Percentiles rank a stretch among this genome's conserved stretches.
phyloP scores from a whole-genome alignment of 768 basidiomycete genomes.

The Psilocybe sp. region DNA sequence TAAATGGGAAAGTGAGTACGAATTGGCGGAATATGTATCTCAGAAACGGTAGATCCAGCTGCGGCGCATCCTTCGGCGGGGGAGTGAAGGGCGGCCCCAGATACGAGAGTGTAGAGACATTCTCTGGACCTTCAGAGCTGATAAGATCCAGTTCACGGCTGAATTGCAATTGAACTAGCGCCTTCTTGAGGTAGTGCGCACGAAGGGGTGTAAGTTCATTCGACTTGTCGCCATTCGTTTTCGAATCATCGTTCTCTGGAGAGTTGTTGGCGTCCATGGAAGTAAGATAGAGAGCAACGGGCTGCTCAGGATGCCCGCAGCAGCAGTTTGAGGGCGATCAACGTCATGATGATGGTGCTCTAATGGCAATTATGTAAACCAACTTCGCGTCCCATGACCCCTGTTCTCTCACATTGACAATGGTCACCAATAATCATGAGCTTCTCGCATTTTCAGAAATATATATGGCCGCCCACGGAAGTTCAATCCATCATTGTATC shows the following conservation, averaged over 20 bases:
- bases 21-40: conserved; percentile 91
- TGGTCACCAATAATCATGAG: conserved; percentile 7
- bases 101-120: conserved; percentile 70
- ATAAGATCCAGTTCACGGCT: conserved; percentile 74
- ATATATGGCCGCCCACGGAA: background rate
- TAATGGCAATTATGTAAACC: background rate
- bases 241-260: conserved; percentile 2
- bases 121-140: conserved; percentile 32
- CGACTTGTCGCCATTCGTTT: background rate
- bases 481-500: background rate
- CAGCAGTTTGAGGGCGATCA: background rate
- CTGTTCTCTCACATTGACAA: conserved; percentile 2
- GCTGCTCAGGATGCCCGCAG: conserved; percentile 3
- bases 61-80: conserved; percentile 54
- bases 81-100: conserved; percentile 87
- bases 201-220: conserved; percentile 76
- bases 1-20: conserved; percentile 92
- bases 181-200: conserved; percentile 98
- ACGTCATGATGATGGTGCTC: background rate
- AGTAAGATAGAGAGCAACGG: background rate
- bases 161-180: conserved; percentile 86
- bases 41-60: conserved; percentile 81
- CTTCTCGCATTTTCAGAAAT: background rate
- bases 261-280: background rate
- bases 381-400: conserved; percentile 9